phyloP scores from a whole-genome alignment of 1,284 basidiomycete genomes.

The Cystobasidium sp. region DNA sequence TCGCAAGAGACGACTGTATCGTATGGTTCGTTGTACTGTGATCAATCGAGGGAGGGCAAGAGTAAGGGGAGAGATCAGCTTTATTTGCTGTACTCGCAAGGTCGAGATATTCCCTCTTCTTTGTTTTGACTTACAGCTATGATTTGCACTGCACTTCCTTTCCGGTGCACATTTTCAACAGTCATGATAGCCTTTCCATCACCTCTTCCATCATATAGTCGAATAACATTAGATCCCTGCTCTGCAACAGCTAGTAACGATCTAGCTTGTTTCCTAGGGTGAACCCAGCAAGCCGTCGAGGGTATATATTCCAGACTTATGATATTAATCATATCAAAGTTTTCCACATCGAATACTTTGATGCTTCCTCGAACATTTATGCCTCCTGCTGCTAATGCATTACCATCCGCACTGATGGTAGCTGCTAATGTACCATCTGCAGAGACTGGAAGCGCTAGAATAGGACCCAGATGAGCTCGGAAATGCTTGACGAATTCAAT shows the following conservation, averaged over 20 bases:
- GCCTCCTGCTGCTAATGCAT: slow-evolving; percentile 71
- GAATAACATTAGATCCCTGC: slow-evolving; percentile 71
- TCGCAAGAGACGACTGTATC: slow-evolving; percentile 94
- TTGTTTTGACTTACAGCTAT: slow-evolving; percentile 25
- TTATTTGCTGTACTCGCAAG: not conserved
- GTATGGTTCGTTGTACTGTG: slow-evolving; percentile 84
- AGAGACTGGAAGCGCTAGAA: slow-evolving; percentile 81
- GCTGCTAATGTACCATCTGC: slow-evolving; percentile 92
- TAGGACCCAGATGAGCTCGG: slow-evolving; percentile 82
- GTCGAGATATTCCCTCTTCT: slow-evolving; percentile 60
- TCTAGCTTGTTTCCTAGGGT: slow-evolving; percentile 82
- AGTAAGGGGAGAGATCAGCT: slow-evolving; percentile 69
- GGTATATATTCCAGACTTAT: slow-evolving; percentile 84
- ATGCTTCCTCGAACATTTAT: slow-evolving; percentile 59
- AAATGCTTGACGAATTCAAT: slow-evolving; percentile 76
- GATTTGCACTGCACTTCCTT: slow-evolving; percentile 53
- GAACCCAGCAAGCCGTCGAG: slow-evolving; percentile 90
- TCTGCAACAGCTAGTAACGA: slow-evolving; percentile 90
- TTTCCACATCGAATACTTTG: slow-evolving; percentile 96
- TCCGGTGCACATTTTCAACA: slow-evolving; percentile 76
- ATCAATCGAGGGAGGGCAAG: not conserved
- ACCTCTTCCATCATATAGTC: slow-evolving; percentile 90
- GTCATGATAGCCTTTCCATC: slow-evolving; percentile 75
- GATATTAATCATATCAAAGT: slow-evolving; percentile 99
- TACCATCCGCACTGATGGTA: slow-evolving; percentile 61